Evolutionary conservation across 345 rosid species (phyloP).

Genomic region (Linum tenue): DNA sequence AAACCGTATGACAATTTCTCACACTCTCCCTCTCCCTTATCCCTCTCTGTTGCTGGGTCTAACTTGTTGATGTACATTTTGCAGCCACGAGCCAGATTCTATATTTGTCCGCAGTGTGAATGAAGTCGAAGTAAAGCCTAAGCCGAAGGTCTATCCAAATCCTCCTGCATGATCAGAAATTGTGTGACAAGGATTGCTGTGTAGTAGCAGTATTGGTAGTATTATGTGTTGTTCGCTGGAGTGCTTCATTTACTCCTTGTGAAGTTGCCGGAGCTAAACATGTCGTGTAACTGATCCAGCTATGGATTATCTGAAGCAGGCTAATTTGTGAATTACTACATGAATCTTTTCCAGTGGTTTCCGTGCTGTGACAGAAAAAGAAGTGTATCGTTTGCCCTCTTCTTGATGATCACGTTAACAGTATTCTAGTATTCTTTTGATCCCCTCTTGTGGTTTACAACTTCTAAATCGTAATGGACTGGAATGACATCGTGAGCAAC

Average conservation of each 20-base stretch:
- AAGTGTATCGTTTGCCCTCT: background rate
- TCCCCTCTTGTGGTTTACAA: too few species aligned
- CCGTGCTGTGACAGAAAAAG: background rate
- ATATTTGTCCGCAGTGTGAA: slow-evolving; percentile 78
- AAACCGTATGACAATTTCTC: slow-evolving; percentile 50
- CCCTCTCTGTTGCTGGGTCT: background rate
- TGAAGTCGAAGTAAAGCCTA: slow-evolving; percentile 95
- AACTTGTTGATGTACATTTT: slow-evolving; percentile 14
- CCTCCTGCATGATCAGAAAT: slow-evolving; percentile 40
- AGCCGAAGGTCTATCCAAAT: slow-evolving; percentile 75
- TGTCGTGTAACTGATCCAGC: background rate
- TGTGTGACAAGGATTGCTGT: background rate
- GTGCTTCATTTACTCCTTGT: slow-evolving; percentile 13
- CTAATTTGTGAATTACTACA: background rate
- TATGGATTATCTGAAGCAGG: too few species aligned
- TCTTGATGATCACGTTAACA: background rate
- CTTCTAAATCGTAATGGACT: too few species aligned
- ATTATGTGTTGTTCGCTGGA: background rate
- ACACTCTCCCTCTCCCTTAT: slow-evolving; percentile 9
- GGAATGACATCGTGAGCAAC: too few species aligned
- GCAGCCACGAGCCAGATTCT: slow-evolving; percentile 91
- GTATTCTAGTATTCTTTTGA: too few species aligned
- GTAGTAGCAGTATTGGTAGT: background rate
- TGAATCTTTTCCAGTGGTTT: background rate
- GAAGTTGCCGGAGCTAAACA: slow-evolving; percentile 10